Base-by-base conservation (phyloP, 345 rosid genomes). In the Gossypium ekmanianum region DNA sequence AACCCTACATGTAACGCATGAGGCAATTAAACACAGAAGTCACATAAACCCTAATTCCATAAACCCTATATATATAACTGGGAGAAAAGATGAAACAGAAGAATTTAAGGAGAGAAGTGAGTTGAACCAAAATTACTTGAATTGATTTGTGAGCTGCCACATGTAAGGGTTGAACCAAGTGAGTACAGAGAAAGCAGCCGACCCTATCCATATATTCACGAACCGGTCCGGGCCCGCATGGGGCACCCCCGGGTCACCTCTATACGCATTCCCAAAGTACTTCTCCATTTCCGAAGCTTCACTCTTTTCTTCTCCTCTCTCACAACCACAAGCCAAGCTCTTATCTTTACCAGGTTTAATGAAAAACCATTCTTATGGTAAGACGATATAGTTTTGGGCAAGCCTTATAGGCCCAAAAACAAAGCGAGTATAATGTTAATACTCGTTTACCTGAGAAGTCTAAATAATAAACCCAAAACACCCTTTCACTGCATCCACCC, bases 171-270 rank as follows among this genome's bases (percentile, higher is more conserved):
- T 81, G 84, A 76, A 16, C 86, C 86, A 90, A 26, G 94, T 88
- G 74, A 88, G 80, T 13, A 17, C 88, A 10, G 97, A 90, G 87
- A 90, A 92, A 16, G 85, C 91, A 75, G 79, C 84, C 12, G 98
- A 86, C 22, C 95, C 97, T 52, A 94, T 84, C 98, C 98, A 94
- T 77, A 92, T 94, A 75, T 92, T 92, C 74, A 62, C 76, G 79
- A 90, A 94, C 20, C 90, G 86, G 17, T 89, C 94, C 7, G 88
- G 83, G 72, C 81, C 89, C 0, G 97, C 87, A 75, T 94, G 98
- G 17, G 98, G 98, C 69, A 94, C 98, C 41, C 97, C 97, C 22
- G 97, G 96, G 82, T 94, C 98, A 20, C 97, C 98, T 75, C 94
- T 84, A 82, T 94, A 94, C 0, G 98, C 97, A 71, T 88, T 92